Evolutionary conservation across 164 flowering plant species (phyloP).

Genomic region (Hamamelis virginiana): DNA sequence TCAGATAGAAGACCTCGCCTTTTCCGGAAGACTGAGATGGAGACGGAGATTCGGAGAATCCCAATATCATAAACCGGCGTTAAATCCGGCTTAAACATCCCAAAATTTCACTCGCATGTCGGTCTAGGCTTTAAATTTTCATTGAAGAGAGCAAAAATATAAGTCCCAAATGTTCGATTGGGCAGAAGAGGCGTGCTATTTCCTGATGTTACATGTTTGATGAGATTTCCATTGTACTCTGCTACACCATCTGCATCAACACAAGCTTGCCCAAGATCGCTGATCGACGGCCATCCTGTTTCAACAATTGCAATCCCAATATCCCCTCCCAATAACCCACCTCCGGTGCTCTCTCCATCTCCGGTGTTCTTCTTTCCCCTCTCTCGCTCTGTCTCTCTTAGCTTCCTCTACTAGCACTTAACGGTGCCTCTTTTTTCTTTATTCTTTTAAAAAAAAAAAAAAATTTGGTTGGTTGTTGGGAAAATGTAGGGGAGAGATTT

Average conservation of each 20-base stretch:
- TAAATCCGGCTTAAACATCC: conserved; percentile 60
- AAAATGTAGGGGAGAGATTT: too few species aligned
- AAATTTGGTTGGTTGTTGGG: too few species aligned
- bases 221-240: conserved; percentile 51
- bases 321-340: too few species aligned
- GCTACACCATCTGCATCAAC: conserved; percentile 51
- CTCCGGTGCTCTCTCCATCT: too few species aligned
- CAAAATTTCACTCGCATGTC: conserved; percentile 56
- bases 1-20: too few species aligned
- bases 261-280: conserved; percentile 52
- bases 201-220: conserved; percentile 55
- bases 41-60: too few species aligned
- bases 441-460: too few species aligned
- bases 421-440: too few species aligned
- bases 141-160: conserved; percentile 72
- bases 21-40: too few species aligned
- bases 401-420: too few species aligned
- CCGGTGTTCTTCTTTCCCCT: too few species aligned
- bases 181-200: conserved; percentile 79
- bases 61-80: conserved; percentile 66
- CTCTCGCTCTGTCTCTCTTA: too few species aligned
- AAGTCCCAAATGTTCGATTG: conserved; percentile 66
- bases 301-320: conserved; percentile 74
- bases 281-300: conserved; percentile 77
- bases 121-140: conserved; percentile 80